These are phyloP conservation scores for Mycothermus thermophilus DNA, from an alignment of 495 filamentous ascomycete species.

Conservation along the genomic window DNA sequence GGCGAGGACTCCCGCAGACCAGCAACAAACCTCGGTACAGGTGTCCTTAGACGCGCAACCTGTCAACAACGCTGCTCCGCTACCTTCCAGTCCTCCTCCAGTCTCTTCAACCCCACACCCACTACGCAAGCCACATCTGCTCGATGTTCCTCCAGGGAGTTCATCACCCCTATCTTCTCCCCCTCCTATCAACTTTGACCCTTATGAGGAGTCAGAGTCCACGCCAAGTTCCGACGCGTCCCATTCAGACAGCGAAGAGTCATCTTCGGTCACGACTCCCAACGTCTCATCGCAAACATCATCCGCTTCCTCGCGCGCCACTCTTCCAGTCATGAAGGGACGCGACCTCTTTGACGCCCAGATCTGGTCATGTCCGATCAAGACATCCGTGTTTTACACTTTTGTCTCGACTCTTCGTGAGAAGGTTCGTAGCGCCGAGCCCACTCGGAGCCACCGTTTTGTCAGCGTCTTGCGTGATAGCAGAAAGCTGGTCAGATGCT, in stretches of 20 bases:
- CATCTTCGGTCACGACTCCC: conserved; percentile 23
- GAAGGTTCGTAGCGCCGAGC: conserved; percentile 42
- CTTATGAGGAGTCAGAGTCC: conserved; percentile 22
- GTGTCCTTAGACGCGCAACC: too few species aligned
- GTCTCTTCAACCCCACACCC: conserved; percentile 3
- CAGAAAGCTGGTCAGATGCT: conserved; percentile 48
- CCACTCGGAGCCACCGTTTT: conserved; percentile 45
- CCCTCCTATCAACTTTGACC: conserved; percentile 29
- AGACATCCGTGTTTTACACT: conserved; percentile 52
- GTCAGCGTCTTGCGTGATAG: conserved; percentile 47
- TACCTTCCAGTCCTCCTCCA: conserved; percentile 13
- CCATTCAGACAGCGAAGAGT: conserved; percentile 24
- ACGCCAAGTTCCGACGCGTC: conserved; percentile 14
- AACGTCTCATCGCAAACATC: conserved; percentile 29
- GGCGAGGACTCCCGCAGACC: too few species aligned
- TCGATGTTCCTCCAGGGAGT: conserved; percentile 7
- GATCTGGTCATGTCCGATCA: conserved; percentile 48
- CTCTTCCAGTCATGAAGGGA: conserved; percentile 46
- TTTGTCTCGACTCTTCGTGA: conserved; percentile 50
- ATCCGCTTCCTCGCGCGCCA: conserved; percentile 16
- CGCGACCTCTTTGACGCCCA: conserved; percentile 53
- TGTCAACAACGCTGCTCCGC: too few species aligned
- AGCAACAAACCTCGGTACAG: too few species aligned
- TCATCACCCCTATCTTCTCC: conserved; percentile 36
- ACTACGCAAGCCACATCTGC: not conserved